Percentiles rank a stretch among this genome's conserved stretches.
These are phyloP conservation scores for Suillus brevipes DNA, from an alignment of 768 basidiomycete genomes.

Conservation along the genomic window DNA sequence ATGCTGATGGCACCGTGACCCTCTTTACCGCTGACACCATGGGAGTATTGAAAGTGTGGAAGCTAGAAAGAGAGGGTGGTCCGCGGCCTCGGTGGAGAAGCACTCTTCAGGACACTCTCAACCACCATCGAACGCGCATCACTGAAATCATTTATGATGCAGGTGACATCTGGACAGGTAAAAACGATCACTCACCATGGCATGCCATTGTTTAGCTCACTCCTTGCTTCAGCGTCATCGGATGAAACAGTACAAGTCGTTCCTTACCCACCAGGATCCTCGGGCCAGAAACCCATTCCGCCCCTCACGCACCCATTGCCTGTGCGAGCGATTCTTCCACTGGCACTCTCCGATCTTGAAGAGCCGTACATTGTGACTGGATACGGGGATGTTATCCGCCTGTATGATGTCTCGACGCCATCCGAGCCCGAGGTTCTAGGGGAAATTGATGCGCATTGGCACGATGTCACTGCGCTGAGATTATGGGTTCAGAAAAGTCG, in stretches of 20 bases:
- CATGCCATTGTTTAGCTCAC: slow-evolving; percentile 6
- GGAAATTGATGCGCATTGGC: slow-evolving; percentile 85
- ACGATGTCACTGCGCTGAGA: slow-evolving; percentile 77
- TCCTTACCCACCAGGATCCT: slow-evolving; percentile 38
- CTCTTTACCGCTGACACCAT: slow-evolving; percentile 91
- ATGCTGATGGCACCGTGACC: slow-evolving; percentile 46
- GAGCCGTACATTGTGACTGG: slow-evolving; percentile 82
- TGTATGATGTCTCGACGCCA: slow-evolving; percentile 73
- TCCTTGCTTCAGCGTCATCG: slow-evolving; percentile 63
- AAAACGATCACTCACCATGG: not conserved
- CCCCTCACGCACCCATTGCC: slow-evolving; percentile 60
- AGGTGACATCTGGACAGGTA: slow-evolving; percentile 91
- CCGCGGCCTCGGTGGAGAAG: slow-evolving; percentile 49
- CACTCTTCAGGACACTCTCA: slow-evolving; percentile 54
- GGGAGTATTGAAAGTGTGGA: slow-evolving; percentile 86
- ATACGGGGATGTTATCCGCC: slow-evolving; percentile 77
- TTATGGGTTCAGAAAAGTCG: slow-evolving; percentile 63
- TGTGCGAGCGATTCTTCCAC: slow-evolving; percentile 74
- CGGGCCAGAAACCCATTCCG: slow-evolving; percentile 40
- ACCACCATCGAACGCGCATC: slow-evolving; percentile 80
- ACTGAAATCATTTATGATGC: slow-evolving; percentile 67
- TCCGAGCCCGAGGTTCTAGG: slow-evolving; percentile 70
- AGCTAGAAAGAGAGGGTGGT: slow-evolving; percentile 46
- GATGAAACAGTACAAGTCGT: slow-evolving; percentile 81
- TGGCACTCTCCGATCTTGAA: slow-evolving; percentile 58